Evolutionary conservation across 805 yeast species (phyloP).

Genomic region (Priceomyces haplophilus): DNA sequence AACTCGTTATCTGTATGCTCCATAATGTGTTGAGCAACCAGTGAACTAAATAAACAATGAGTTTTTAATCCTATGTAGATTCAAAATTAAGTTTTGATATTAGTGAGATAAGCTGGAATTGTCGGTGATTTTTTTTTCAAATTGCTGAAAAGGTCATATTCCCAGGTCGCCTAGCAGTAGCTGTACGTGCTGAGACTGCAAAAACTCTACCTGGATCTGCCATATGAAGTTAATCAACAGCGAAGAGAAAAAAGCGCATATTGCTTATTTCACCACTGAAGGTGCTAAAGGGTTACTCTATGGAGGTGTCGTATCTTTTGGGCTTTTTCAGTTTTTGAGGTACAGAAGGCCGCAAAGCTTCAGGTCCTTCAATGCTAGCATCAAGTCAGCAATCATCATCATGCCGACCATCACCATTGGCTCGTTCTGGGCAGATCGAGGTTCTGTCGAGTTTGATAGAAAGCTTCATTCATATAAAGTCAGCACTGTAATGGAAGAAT

Average conservation of each 20-base stretch:
- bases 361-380: constrained; percentile 32
- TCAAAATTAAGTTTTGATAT: too few relatives aligned
- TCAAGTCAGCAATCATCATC: constrained; percentile 35
- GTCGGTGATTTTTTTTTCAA: too few relatives aligned
- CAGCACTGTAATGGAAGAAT: constrained; percentile 31
- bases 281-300: constrained; percentile 38
- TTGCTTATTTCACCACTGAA: constrained; percentile 30
- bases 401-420: constrained; percentile 39
- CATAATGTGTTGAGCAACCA: too few relatives aligned
- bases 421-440: constrained; percentile 45
- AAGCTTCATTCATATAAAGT: constrained; percentile 31
- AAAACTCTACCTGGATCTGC: neutral
- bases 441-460: constrained; percentile 42
- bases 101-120: too few relatives aligned
- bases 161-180: too few relatives aligned
- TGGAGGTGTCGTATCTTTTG: constrained; percentile 31
- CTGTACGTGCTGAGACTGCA: too few relatives aligned
- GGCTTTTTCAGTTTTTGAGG: constrained; percentile 31
- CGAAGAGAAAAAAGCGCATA: constrained; percentile 42
- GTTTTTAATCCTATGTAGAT: too few relatives aligned
- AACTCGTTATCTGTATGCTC: neutral
- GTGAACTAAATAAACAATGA: too few relatives aligned
- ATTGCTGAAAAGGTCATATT: too few relatives aligned
- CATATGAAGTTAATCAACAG: constrained; percentile 36
- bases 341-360: constrained; percentile 32